Evolutionary conservation across 495 filamentous ascomycete species (phyloP).

Genomic region (Jackrogersella minutella): DNA sequence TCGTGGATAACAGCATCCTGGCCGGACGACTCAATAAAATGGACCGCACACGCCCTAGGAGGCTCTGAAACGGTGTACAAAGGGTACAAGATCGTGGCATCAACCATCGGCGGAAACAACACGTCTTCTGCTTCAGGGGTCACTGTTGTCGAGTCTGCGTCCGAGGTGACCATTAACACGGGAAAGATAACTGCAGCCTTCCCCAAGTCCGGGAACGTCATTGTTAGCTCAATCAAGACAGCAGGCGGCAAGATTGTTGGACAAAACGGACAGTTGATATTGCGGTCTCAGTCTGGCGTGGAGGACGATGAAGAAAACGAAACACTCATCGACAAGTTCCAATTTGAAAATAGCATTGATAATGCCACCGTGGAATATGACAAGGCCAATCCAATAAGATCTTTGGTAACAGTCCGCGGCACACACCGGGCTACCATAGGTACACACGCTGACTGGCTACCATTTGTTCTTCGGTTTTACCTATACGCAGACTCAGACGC

Average conservation of each 20-base stretch:
- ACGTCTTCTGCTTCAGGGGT: not conserved
- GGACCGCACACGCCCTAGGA: slow-evolving; percentile 55
- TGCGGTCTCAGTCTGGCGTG: slow-evolving; percentile 48
- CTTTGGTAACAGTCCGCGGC: slow-evolving; percentile 51
- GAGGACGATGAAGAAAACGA: slow-evolving; percentile 31
- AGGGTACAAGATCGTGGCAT: slow-evolving; percentile 38
- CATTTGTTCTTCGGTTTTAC: slow-evolving; percentile 55
- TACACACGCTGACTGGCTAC: slow-evolving; percentile 46
- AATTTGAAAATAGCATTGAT: slow-evolving; percentile 39
- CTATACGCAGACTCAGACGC: slow-evolving; percentile 53
- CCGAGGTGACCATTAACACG: slow-evolving; percentile 44
- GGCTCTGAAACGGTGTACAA: slow-evolving; percentile 32
- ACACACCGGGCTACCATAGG: slow-evolving; percentile 30
- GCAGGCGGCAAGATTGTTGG: slow-evolving; percentile 50
- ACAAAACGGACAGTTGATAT: slow-evolving; percentile 51
- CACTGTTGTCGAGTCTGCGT: slow-evolving; percentile 20
- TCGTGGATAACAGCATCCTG: slow-evolving; percentile 56
- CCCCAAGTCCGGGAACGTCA: slow-evolving; percentile 45
- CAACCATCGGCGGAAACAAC: not conserved
- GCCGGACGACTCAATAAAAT: slow-evolving; percentile 58
- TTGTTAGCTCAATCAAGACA: slow-evolving; percentile 49
- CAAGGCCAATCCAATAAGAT: slow-evolving; percentile 41
- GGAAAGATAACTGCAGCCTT: slow-evolving; percentile 51
- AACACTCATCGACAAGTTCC: slow-evolving; percentile 24
- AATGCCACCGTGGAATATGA: slow-evolving; percentile 37